Percentiles rank a stretch among this genome's conserved stretches.
phyloP scores from a whole-genome alignment of 495 filamentous ascomycete species.

The Penicillium dipodomyicola region DNA sequence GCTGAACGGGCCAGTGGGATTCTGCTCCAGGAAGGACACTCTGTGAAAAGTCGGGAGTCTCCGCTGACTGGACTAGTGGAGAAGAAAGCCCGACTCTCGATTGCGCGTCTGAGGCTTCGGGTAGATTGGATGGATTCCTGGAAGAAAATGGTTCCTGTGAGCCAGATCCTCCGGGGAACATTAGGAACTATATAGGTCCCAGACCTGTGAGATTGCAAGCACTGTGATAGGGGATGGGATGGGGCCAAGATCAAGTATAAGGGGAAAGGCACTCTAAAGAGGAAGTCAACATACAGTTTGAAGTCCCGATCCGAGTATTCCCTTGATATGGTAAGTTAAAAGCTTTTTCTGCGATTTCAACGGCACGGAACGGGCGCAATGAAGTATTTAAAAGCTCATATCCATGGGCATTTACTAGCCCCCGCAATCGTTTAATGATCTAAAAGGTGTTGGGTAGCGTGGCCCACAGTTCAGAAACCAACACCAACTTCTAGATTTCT shows the following conservation, averaged over 20 bases:
- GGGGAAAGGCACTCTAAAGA: constrained; percentile 6
- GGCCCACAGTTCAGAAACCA: constrained; percentile 9
- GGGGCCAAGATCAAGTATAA: constrained; percentile 16
- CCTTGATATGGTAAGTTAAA: constrained; percentile 13
- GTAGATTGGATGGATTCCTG: constrained; percentile 19
- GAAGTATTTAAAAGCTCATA: constrained; percentile 13
- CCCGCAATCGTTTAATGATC: constrained; percentile 10
- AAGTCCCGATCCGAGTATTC: background rate
- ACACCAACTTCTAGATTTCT: constrained; percentile 11
- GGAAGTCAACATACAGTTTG: constrained; percentile 22
- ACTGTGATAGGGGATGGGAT: constrained; percentile 15
- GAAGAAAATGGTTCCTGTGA: constrained; percentile 24
- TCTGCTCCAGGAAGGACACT: constrained; percentile 10
- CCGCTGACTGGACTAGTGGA: constrained; percentile 20
- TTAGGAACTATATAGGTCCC: constrained; percentile 22
- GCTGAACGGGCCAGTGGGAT: constrained; percentile 18
- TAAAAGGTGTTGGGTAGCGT: constrained; percentile 9
- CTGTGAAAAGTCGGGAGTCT: constrained; percentile 18
- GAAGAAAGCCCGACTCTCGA: constrained; percentile 5
- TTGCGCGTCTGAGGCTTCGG: constrained; percentile 13
- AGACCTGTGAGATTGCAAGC: constrained; percentile 19
- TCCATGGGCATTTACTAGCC: constrained; percentile 3
- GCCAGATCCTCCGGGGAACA: constrained; percentile 24
- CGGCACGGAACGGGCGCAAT: constrained; percentile 21
- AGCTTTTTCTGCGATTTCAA: constrained; percentile 13